A percentile compares a stretch with the other conserved stretches of the same genome.
phyloP scores from a whole-genome alignment of 164 flowering plant species.

The Protea cynaroides region DNA sequence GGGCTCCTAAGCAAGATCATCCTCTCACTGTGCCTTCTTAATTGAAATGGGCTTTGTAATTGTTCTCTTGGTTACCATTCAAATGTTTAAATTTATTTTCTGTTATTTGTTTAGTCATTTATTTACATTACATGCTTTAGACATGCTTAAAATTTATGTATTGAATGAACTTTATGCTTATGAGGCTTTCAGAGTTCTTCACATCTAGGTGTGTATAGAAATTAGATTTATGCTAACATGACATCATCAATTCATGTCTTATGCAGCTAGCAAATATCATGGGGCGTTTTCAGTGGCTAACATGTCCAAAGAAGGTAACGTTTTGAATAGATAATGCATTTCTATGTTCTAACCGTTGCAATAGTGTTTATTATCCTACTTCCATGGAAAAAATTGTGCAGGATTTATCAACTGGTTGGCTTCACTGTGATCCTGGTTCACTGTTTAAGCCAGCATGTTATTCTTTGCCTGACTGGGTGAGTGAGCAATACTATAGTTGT shows the following conservation, averaged over 20 bases:
- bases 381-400: slow-evolving; percentile 25
- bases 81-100: too few species aligned
- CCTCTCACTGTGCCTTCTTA: too few species aligned
- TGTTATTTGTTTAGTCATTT: too few species aligned
- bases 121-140: too few species aligned
- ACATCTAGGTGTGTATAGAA: not conserved
- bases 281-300: slow-evolving; percentile 87
- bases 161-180: too few species aligned
- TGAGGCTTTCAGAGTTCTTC: not conserved
- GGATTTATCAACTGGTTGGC: slow-evolving; percentile 97
- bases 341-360: too few species aligned
- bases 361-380: not conserved
- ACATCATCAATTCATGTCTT: slow-evolving; percentile 4
- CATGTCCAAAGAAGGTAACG: slow-evolving; percentile 88
- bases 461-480: slow-evolving; percentile 45
- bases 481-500: not conserved
- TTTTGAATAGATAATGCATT: not conserved
- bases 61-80: too few species aligned
- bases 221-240: not conserved
- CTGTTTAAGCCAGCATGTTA: slow-evolving; percentile 68
- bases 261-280: slow-evolving; percentile 83
- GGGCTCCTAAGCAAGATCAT: too few species aligned
- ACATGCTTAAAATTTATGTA: too few species aligned
- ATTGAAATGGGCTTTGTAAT: too few species aligned
- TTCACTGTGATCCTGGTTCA: slow-evolving; percentile 92